Evolutionary conservation across 2,329 filamentous ascomycete genomes (phyloP).

Genomic region (Nemania abortiva): DNA sequence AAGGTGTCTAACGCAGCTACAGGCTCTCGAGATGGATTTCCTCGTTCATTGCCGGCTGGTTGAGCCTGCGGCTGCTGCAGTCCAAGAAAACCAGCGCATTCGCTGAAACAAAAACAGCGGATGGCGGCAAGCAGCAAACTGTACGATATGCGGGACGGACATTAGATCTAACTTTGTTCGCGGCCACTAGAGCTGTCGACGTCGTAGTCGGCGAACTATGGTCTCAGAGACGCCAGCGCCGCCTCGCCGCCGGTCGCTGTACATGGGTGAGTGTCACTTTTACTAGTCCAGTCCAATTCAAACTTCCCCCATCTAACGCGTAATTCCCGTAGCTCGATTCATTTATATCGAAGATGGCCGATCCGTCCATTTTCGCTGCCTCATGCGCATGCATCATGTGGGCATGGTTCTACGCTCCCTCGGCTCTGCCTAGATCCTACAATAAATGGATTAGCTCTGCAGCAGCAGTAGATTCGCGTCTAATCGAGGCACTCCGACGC

Average conservation of each 20-base stretch:
- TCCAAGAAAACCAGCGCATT: slow-evolving; percentile 63
- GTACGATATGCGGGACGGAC: slow-evolving; percentile 73
- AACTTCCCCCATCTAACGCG: background rate
- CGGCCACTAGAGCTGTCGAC: slow-evolving; percentile 77
- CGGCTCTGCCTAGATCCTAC: slow-evolving; percentile 78
- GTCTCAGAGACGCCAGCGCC: slow-evolving; percentile 62
- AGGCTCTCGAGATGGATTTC: slow-evolving; percentile 70
- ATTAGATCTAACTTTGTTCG: slow-evolving; percentile 85
- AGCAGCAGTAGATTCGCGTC: slow-evolving; percentile 78
- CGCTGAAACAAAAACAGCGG: slow-evolving; percentile 54
- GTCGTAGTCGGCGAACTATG: slow-evolving; percentile 76
- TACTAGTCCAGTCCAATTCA: background rate
- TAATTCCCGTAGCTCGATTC: slow-evolving; percentile 53
- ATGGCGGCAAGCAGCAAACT: slow-evolving; percentile 46
- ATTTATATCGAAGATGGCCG: slow-evolving; percentile 61
- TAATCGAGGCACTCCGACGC: slow-evolving; percentile 79
- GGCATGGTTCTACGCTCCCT: slow-evolving; percentile 85
- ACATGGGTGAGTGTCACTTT: slow-evolving; percentile 55
- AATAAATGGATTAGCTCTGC: slow-evolving; percentile 85
- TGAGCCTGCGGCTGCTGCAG: slow-evolving; percentile 68
- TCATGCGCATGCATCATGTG: slow-evolving; percentile 86
- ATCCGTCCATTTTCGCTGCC: slow-evolving; percentile 77
- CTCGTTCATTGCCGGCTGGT: slow-evolving; percentile 69
- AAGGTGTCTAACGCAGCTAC: slow-evolving; percentile 39
- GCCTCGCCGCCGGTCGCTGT: slow-evolving; percentile 60